Evolutionary conservation across 2,329 filamentous ascomycete species (phyloP).

Genomic region (Cercospora zeina): DNA sequence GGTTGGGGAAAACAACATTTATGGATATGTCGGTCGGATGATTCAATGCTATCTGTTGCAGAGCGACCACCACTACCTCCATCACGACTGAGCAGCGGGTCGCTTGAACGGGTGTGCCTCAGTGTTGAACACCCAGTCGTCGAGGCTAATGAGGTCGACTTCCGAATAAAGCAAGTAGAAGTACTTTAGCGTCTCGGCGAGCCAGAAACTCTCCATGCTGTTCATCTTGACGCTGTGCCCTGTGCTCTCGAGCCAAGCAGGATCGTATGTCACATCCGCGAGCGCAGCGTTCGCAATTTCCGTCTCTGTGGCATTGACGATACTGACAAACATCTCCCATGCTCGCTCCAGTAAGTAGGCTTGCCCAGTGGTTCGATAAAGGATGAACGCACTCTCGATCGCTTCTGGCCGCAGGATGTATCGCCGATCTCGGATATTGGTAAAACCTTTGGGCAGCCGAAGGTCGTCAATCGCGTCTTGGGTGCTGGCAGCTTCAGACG

Average conservation of each 20-base stretch:
- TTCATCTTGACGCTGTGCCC: conserved; percentile 40
- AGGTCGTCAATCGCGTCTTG: conserved; percentile 27
- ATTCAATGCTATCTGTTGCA: neutral
- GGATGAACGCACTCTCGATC: conserved; percentile 62
- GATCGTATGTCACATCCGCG: conserved; percentile 44
- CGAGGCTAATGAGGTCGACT: conserved; percentile 46
- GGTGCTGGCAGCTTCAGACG: conserved; percentile 41
- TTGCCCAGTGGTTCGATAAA: conserved; percentile 62
- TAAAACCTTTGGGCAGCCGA: conserved; percentile 49
- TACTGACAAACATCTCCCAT: conserved; percentile 54
- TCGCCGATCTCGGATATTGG: conserved; percentile 46
- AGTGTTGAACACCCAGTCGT: conserved; percentile 54
- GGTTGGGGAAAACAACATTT: neutral
- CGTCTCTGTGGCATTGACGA: conserved; percentile 47
- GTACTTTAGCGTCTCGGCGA: conserved; percentile 53
- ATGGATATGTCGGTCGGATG: neutral
- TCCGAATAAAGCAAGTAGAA: conserved; percentile 52
- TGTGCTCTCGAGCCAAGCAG: conserved; percentile 41
- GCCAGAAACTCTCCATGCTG: conserved; percentile 54
- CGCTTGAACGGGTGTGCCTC: conserved; percentile 52
- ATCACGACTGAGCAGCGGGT: conserved; percentile 20
- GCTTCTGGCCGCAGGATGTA: conserved; percentile 58
- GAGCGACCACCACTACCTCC: neutral
- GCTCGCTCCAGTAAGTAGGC: conserved; percentile 48
- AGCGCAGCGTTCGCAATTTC: conserved; percentile 51